These are phyloP conservation scores for Akebia trifoliata DNA, from an alignment of 164 flowering plant genomes.

Conservation along the genomic window DNA sequence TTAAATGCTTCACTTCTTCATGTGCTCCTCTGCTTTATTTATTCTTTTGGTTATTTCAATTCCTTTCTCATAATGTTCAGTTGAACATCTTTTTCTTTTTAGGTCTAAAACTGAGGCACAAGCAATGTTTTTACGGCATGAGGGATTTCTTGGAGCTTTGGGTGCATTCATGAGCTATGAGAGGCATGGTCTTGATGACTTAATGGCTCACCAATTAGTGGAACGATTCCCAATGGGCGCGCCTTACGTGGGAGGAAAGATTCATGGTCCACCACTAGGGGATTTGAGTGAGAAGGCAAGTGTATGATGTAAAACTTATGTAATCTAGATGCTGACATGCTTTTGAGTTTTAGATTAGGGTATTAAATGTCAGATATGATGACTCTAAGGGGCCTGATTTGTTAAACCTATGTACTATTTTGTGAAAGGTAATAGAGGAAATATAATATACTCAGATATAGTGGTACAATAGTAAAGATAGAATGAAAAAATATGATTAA, in stretches of 20 bases:
- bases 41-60: not conserved
- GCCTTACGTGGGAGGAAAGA: constrained; percentile 85
- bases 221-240: constrained; percentile 99
- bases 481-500: no score
- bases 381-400: not conserved
- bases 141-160: constrained; percentile 93
- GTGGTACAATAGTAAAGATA: not conserved
- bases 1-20: not conserved
- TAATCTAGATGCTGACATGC: not conserved
- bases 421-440: not conserved
- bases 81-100: constrained; percentile 13
- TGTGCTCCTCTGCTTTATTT: not conserved
- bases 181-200: constrained; percentile 94
- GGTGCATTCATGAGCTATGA: constrained; percentile 99
- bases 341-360: no score
- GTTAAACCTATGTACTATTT: not conserved
- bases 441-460: not conserved
- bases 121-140: constrained; percentile 98
- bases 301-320: not conserved
- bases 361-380: not conserved
- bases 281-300: constrained; percentile 94
- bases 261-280: constrained; percentile 90
- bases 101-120: constrained; percentile 89
- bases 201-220: constrained; percentile 96
- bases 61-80: not conserved